Evolutionary conservation across 2,329 filamentous ascomycete species (phyloP).

Genomic region (Neopestalotiopsis sp.): DNA sequence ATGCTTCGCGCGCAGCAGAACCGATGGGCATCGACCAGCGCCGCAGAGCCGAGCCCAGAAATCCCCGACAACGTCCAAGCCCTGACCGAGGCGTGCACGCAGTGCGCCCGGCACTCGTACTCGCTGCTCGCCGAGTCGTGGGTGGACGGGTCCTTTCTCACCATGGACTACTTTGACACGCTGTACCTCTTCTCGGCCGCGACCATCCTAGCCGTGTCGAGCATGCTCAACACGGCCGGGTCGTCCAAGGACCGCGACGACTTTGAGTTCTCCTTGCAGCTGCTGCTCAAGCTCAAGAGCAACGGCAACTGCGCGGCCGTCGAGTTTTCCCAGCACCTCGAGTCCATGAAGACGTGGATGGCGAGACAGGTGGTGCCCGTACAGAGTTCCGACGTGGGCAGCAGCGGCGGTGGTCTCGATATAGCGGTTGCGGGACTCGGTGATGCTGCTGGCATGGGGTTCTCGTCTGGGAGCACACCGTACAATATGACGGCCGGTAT

Average conservation of each 20-base stretch:
- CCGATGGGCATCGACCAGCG: constrained; percentile 14
- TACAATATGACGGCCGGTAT: constrained; percentile 35
- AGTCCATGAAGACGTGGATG: constrained; percentile 31
- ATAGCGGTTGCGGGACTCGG: background rate
- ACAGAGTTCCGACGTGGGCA: background rate
- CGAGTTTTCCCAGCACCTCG: constrained; percentile 47
- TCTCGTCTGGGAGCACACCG: background rate
- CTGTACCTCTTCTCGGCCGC: constrained; percentile 53
- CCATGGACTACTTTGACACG: constrained; percentile 51
- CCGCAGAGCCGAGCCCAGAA: constrained; percentile 22
- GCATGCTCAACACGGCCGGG: constrained; percentile 37
- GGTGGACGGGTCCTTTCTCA: constrained; percentile 51
- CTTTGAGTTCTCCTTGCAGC: constrained; percentile 43
- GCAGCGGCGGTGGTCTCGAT: background rate
- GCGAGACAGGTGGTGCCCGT: background rate
- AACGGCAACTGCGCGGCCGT: constrained; percentile 46
- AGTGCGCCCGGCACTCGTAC: constrained; percentile 49
- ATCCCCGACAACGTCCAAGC: constrained; percentile 40
- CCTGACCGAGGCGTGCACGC: constrained; percentile 48
- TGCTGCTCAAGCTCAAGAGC: constrained; percentile 43
- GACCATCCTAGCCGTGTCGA: constrained; percentile 49
- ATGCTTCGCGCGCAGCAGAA: constrained; percentile 36
- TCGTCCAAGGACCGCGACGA: constrained; percentile 42
- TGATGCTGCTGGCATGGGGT: background rate
- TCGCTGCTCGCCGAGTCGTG: constrained; percentile 47